phyloP scores from a whole-genome alignment of 129 eudicot genomes.

The Tagetes patula region DNA sequence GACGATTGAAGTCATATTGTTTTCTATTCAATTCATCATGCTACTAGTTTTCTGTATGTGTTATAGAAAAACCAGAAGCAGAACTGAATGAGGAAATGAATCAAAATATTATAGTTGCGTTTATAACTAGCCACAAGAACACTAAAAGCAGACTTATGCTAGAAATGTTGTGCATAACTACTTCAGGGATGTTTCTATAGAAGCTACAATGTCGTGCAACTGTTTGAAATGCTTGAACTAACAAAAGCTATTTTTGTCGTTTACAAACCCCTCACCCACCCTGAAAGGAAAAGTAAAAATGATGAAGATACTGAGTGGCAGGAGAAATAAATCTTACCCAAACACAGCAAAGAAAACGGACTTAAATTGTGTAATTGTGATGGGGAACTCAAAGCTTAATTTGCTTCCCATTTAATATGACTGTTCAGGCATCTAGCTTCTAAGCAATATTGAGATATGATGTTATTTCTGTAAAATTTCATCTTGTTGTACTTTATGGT shows the following conservation, averaged over 20 bases:
- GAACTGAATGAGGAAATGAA: not conserved
- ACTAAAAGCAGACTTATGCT: not conserved
- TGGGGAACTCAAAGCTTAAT: not conserved
- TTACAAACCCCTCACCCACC: not conserved
- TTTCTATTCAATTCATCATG: not conserved
- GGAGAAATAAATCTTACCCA: not conserved
- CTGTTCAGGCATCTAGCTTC: conserved; percentile 1
- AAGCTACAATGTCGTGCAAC: not conserved
- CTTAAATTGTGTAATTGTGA: not conserved
- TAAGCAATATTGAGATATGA: conserved; percentile 6
- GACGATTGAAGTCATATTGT: not conserved
- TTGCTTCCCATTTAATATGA: conserved; percentile 2
- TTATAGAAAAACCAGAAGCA: not conserved
- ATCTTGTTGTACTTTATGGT: conserved; percentile 17
- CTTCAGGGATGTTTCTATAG: not conserved
- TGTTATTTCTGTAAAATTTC: conserved; percentile 4
- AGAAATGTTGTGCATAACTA: not conserved
- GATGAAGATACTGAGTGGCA: not conserved
- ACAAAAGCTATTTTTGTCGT: not conserved
- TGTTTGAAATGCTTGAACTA: conserved; percentile 2
- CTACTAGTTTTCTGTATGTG: not conserved
- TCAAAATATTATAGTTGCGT: not conserved
- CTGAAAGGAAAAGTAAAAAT: not conserved
- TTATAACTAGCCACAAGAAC: not conserved
- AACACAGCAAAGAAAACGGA: not conserved